These are phyloP conservation scores for Trebouxiophyceae sp. DNA, from an alignment of 163 green algal species.

Conservation along the genomic window DNA sequence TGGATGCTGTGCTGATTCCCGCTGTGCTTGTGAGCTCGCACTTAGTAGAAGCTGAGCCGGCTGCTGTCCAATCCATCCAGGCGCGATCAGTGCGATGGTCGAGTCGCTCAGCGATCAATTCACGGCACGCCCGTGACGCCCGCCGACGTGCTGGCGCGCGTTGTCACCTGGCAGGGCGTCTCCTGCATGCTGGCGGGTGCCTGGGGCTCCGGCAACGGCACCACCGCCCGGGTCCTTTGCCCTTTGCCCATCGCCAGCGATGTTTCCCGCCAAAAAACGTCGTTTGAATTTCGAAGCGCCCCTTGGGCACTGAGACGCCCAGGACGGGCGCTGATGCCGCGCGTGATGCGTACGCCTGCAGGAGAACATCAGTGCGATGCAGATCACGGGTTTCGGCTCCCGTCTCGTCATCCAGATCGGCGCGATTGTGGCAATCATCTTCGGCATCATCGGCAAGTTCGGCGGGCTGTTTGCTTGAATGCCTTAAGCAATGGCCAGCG, in stretches of 20 bases:
- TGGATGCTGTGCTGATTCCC: too few relatives aligned
- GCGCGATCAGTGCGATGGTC: conserved; percentile 47
- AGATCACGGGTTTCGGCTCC: conserved; percentile 54
- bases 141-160: conserved; percentile 42
- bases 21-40: too few relatives aligned
- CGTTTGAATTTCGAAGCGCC: too few relatives aligned
- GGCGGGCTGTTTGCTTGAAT: conserved; percentile 63
- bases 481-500: conserved; percentile 28
- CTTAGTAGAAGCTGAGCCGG: too few relatives aligned
- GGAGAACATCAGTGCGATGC: conserved; percentile 51
- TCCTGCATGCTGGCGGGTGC: conserved; percentile 43
- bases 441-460: conserved; percentile 63
- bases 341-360: too few relatives aligned
- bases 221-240: conserved; percentile 37
- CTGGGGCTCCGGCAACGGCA: conserved; percentile 44
- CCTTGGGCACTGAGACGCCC: too few relatives aligned
- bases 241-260: too few relatives aligned
- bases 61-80: too few relatives aligned
- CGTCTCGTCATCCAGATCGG: conserved; percentile 50
- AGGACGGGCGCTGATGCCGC: too few relatives aligned
- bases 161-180: conserved; percentile 39
- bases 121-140: conserved; percentile 45
- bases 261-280: too few relatives aligned
- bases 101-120: conserved; percentile 38
- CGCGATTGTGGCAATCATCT: conserved; percentile 25